These are phyloP conservation scores for Cyberlindnera veronae DNA, from an alignment of 805 yeast species.

Conservation along the genomic window DNA sequence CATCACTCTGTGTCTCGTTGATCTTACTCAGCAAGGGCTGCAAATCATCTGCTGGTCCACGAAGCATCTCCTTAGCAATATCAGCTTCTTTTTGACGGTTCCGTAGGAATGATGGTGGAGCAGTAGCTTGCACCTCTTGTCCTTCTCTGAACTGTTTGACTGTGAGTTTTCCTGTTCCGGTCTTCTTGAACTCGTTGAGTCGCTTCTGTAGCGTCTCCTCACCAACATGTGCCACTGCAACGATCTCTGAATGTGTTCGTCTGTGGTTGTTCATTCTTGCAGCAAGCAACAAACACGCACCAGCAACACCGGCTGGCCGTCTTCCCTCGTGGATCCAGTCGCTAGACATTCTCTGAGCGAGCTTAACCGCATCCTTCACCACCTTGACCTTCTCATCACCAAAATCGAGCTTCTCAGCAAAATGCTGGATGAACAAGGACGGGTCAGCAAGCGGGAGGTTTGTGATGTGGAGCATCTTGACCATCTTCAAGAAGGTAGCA, in stretches of 20 bases:
- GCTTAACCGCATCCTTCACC: conserved; percentile 77
- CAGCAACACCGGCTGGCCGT: conserved; percentile 98
- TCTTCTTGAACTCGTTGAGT: conserved; percentile 79
- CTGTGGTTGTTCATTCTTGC: conserved; percentile 96
- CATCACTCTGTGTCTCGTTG: conserved; percentile 1
- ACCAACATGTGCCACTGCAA: conserved; percentile 92
- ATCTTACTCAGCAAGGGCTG: background rate
- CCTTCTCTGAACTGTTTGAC: conserved; percentile 69
- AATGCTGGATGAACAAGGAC: conserved; percentile 87
- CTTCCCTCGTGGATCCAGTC: conserved; percentile 98
- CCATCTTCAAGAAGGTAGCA: conserved; percentile 90
- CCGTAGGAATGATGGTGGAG: conserved; percentile 80
- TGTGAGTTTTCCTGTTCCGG: conserved; percentile 70
- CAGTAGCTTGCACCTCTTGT: conserved; percentile 33
- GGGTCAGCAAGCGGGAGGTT: conserved; percentile 90
- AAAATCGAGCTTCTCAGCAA: conserved; percentile 82
- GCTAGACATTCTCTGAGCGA: conserved; percentile 86
- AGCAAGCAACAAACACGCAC: conserved; percentile 90
- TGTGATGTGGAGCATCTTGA: conserved; percentile 75
- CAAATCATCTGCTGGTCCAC: conserved; percentile 5
- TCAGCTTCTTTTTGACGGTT: conserved; percentile 52
- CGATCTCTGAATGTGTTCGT: conserved; percentile 89
- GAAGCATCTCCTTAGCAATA: conserved; percentile 10
- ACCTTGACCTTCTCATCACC: conserved; percentile 73
- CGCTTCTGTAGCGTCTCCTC: conserved; percentile 91